Percentiles rank a stretch among this genome's conserved stretches.
Evolutionary conservation across 2,329 filamentous ascomycete species (phyloP).

Genomic region (Fusarium phyllophilum): DNA sequence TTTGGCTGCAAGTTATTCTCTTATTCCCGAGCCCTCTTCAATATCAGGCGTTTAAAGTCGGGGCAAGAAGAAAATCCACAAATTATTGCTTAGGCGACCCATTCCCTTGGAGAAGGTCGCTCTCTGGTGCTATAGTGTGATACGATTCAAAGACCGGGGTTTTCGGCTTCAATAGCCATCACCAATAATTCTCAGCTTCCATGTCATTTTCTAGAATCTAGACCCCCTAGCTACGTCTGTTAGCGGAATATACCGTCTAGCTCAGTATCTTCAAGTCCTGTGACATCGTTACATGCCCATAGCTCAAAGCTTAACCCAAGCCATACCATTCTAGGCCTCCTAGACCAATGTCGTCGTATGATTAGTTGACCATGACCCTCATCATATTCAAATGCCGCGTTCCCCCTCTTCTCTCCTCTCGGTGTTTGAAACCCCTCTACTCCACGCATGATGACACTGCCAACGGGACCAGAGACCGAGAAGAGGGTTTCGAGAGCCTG

Average conservation of each 20-base stretch:
- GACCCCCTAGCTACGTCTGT: background rate
- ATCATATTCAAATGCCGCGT: slow-evolving; percentile 16
- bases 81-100: background rate
- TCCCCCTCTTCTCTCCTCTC: slow-evolving; percentile 1
- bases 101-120: background rate
- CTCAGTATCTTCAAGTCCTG: background rate
- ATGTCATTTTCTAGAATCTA: background rate
- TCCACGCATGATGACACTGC: background rate
- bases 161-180: background rate
- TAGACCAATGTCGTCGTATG: background rate
- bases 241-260: background rate
- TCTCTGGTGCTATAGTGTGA: background rate
- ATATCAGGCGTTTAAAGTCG: background rate
- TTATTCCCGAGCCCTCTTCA: background rate
- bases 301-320: background rate
- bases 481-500: slow-evolving; percentile 36
- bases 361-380: background rate
- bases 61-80: background rate
- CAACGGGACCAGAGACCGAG: slow-evolving; percentile 21
- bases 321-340: background rate
- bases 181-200: background rate
- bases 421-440: slow-evolving; percentile 4
- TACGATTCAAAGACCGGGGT: background rate
- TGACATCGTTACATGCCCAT: background rate
- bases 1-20: background rate